Evolutionary conservation across 2,329 filamentous ascomycete genomes (phyloP).

Genomic region (Chalaropsis thielavioides): DNA sequence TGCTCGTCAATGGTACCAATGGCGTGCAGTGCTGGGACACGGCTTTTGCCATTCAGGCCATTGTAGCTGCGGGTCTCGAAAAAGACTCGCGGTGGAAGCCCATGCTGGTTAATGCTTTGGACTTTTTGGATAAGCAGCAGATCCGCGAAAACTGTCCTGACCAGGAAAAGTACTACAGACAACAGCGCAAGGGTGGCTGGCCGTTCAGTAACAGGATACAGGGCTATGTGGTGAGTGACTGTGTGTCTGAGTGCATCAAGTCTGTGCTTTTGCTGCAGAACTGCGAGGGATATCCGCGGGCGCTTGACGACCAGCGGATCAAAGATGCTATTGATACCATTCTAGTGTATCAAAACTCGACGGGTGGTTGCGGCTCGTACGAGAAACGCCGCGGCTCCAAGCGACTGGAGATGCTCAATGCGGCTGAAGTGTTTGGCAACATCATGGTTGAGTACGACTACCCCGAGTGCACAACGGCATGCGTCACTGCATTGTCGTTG

Average conservation of each 20-base stretch:
- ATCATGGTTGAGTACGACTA: slow-evolving; percentile 99
- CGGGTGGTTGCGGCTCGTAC: slow-evolving; percentile 80
- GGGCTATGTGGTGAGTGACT: slow-evolving; percentile 92
- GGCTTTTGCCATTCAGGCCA: slow-evolving; percentile 71
- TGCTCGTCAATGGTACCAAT: slow-evolving; percentile 92
- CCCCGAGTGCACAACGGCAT: slow-evolving; percentile 91
- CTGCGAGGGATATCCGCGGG: slow-evolving; percentile 55
- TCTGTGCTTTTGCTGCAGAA: slow-evolving; percentile 73
- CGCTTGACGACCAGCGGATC: slow-evolving; percentile 63
- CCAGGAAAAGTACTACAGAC: slow-evolving; percentile 70
- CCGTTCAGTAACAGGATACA: slow-evolving; percentile 86
- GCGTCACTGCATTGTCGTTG: slow-evolving; percentile 70
- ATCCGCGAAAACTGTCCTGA: slow-evolving; percentile 71
- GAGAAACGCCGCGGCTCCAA: slow-evolving; percentile 68
- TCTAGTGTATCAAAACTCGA: slow-evolving; percentile 75
- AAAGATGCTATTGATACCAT: slow-evolving; percentile 84
- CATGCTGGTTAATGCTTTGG: slow-evolving; percentile 69
- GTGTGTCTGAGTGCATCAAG: slow-evolving; percentile 81
- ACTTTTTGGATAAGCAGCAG: slow-evolving; percentile 82
- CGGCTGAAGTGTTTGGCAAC: slow-evolving; percentile 85
- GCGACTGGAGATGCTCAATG: slow-evolving; percentile 73
- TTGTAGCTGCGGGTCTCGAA: slow-evolving; percentile 66
- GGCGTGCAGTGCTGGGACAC: slow-evolving; percentile 99
- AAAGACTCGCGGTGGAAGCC: slow-evolving; percentile 61
- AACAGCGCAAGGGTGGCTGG: slow-evolving; percentile 86